Base-by-base conservation (phyloP, 306 rosid species). In the Adenanthera pavonina region DNA sequence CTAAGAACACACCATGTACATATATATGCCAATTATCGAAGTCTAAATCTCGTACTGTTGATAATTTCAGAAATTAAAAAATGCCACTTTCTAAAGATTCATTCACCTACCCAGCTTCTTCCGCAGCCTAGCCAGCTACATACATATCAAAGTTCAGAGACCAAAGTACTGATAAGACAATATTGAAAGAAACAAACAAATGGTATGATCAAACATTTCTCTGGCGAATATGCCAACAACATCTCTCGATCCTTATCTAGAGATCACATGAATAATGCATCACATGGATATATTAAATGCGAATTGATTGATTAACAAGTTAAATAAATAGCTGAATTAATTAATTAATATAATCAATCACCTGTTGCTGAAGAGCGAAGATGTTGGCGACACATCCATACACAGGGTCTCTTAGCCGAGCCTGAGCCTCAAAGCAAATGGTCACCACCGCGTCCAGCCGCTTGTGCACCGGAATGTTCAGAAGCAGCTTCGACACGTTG, bases 321-420 rank as follows among this genome's bases (percentile, higher is more conserved):
- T 59, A 11, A 9, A 5, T 10, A 59, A 17, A 20, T 11, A 69
- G 36, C 36, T 12, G 7, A 17, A 8, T 38, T 43, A 46, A n/a
- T 6, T 2, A 62, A 3, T 60, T 30, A 33, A 60, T 30, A 1
- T 4, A 9, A 59, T 34, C 10, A 51, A 53, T 85, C 79, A 92
- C 99, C 99, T 95, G 99, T 87, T 93, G 99, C 64, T 95, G 99
- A 62, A 95, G 97, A 72, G 95, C 87, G 10, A 92, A 93, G 64
- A 95, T 95, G 67, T 95, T 97, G 80, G 99, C 84, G 74, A 95
- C 97, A n/a, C 97, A 95, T 41, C 99, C 99, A 66, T 91, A 93
- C 4, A 95, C 92, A 0, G 97, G 99, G 82, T 95, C 99, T 73
- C 92, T 88, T 8, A 95, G 88, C 78, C 99, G 76, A 11, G 99